Conservation (phyloP, 2,329 filamentous ascomycete genomes). For the Talaromyces sp. region DNA sequence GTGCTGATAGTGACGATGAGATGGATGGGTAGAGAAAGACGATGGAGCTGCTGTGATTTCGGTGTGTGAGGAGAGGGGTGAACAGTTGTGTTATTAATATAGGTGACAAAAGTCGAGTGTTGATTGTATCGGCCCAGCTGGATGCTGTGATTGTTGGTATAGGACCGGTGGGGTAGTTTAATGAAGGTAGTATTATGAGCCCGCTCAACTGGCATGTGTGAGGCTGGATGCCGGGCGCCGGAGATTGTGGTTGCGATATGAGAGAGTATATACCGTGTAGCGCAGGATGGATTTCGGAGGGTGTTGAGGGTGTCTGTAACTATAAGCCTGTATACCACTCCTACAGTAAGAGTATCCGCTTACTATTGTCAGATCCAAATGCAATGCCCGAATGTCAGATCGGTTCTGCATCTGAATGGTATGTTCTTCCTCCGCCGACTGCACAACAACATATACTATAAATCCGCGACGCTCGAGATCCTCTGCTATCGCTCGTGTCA, state of each 20-base stretch:
- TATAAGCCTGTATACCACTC: slow-evolving; percentile 10
- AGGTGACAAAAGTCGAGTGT: slow-evolving; percentile 85
- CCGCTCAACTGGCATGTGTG: slow-evolving; percentile 75
- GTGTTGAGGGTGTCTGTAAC: slow-evolving; percentile 53
- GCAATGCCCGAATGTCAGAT: slow-evolving; percentile 75
- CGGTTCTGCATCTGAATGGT: slow-evolving; percentile 63
- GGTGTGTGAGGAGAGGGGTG: slow-evolving; percentile 69
- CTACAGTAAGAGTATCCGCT: slow-evolving; percentile 9
- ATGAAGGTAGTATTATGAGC: slow-evolving; percentile 75
- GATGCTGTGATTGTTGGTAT: slow-evolving; percentile 82
- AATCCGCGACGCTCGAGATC: slow-evolving; percentile 91
- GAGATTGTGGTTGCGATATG: slow-evolving; percentile 70
- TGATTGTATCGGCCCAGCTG: slow-evolving; percentile 83
- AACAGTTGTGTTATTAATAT: slow-evolving; percentile 87
- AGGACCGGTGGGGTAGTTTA: slow-evolving; percentile 75
- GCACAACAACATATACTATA: slow-evolving; percentile 79
- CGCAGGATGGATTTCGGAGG: slow-evolving; percentile 55
- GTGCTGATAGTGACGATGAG: slow-evolving; percentile 43
- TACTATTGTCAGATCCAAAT: slow-evolving; percentile 68
- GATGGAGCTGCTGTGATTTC: slow-evolving; percentile 51
- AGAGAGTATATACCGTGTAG: slow-evolving; percentile 69
- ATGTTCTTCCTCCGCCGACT: slow-evolving; percentile 18
- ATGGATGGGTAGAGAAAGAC: slow-evolving; percentile 45
- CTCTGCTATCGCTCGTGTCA: slow-evolving; percentile 76
- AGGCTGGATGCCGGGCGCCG: slow-evolving; percentile 70